Evolutionary conservation across 345 rosid genomes (phyloP).

Genomic region (Nephelium lappaceum): DNA sequence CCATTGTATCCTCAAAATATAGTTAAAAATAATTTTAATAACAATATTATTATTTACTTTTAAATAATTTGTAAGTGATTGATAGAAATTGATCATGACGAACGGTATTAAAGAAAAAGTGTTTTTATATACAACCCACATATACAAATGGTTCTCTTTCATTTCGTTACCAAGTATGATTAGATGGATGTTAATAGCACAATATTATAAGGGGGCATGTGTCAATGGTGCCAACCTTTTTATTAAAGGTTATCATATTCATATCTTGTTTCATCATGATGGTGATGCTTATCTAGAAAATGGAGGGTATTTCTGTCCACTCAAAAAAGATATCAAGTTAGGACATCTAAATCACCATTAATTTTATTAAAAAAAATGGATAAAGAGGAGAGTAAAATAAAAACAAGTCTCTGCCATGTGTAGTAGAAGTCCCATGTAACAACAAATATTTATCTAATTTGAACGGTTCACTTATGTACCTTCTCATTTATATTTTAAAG

Average conservation of each 20-base stretch:
- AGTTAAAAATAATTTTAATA: no score
- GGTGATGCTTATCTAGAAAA: neutral
- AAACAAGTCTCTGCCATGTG: no score
- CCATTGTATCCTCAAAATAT: no score
- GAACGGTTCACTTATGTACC: no score
- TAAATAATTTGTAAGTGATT: neutral
- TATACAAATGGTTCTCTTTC: neutral
- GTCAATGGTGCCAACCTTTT: conserved; percentile 15
- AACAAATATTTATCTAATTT: no score
- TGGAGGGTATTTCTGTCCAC: conserved; percentile 18
- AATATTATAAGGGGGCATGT: neutral
- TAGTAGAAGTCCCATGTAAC: no score
- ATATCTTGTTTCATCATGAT: no score
- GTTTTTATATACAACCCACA: neutral
- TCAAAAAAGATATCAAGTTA: neutral
- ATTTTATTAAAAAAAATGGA: neutral
- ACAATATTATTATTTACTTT: no score
- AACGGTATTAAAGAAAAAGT: no score
- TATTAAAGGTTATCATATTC: neutral
- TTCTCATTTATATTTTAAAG: no score
- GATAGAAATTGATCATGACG: no score
- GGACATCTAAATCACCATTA: conserved; percentile 13
- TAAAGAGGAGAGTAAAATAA: no score
- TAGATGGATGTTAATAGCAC: neutral
- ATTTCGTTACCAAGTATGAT: neutral